Evolutionary conservation across 192 early-diverging fungal species (phyloP), one percentile per base, ranked within the genome.

Genomic region (Backusella tarrabulga): DNA sequence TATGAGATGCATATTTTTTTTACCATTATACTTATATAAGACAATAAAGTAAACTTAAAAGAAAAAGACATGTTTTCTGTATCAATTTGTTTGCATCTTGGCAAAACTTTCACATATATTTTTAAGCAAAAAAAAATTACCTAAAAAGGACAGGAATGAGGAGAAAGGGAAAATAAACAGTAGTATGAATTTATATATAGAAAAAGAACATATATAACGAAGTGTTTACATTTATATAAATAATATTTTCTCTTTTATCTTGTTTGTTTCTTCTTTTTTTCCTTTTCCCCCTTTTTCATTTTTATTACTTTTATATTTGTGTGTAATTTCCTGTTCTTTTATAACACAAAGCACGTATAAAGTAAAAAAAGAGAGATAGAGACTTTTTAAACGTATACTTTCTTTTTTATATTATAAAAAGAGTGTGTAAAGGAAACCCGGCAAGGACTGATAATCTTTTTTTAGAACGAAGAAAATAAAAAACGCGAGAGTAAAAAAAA

Each of bases 261-360:
- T 60, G 4, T 26, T 60, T 60, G 56, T 12, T 60, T 60, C 56
- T 54, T 54, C 21, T 60, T 23, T 11, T 11, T 60, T 60, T 26
- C 8, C 23, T 19, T 26, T 19, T 26, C 11, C 23, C 56, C 21
- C 11, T 11, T 60, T 60, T 60, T 60, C 54, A 60, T 23, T 60
- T 60, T 60, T 60, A 60, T 60, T 60, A 5, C 54, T 60, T 60
- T 60, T 60, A 23, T 60, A 60, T 9, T 60, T 60, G 54, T 60
- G 54, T 26, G 54, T 60, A 60, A 60, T 23, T 60, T 60, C 54
- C 54, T 60, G 3, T 26, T 9, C 9, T 60, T 60, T 23, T 60
- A 60, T 7, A 60, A 29, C 26, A 29, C 23, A 14, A 29, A 11
- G 23, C 26, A 63, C 8, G 3, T 12, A 63, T 26, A 63, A 29